Conservation (phyloP, 2,329 filamentous ascomycete genomes). For the Pseudogymnoascus sp. region DNA sequence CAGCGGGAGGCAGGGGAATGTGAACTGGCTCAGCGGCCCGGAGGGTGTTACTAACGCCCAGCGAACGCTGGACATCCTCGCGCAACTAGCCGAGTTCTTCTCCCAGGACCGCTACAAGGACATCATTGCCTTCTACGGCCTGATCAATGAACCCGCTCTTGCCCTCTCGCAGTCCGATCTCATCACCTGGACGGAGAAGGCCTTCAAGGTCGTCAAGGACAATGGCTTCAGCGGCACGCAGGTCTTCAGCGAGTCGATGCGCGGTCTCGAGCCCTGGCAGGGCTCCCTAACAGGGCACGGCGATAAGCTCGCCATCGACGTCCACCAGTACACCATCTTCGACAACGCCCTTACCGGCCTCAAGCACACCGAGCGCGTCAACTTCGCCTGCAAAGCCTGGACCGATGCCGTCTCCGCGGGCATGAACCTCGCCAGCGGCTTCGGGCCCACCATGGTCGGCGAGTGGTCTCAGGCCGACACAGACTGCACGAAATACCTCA, state of each 20-base stretch:
- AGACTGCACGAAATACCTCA: constrained; percentile 79
- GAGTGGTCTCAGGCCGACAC: constrained; percentile 98
- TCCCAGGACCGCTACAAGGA: constrained; percentile 88
- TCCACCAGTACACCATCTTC: constrained; percentile 98
- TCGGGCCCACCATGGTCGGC: constrained; percentile 87
- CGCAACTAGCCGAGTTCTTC: constrained; percentile 84
- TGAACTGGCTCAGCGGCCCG: constrained; percentile 83
- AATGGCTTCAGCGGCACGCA: constrained; percentile 69
- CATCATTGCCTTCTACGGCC: constrained; percentile 82
- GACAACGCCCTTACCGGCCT: constrained; percentile 78
- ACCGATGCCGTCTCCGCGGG: constrained; percentile 65
- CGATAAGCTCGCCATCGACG: constrained; percentile 76
- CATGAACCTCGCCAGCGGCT: constrained; percentile 67
- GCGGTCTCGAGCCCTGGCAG: constrained; percentile 86
- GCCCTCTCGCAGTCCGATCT: constrained; percentile 57
- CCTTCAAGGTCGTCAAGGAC: constrained; percentile 61
- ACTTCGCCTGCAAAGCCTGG: constrained; percentile 85
- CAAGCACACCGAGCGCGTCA: constrained; percentile 73
- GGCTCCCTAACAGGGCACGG: constrained; percentile 61
- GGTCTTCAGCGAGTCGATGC: constrained; percentile 90
- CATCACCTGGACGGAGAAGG: constrained; percentile 68
- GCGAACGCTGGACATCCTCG: constrained; percentile 77
- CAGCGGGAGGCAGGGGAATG: constrained; percentile 70
- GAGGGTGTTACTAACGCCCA: constrained; percentile 70
- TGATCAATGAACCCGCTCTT: constrained; percentile 93